phyloP scores from a whole-genome alignment of 352 stramenopile genomes.

The Saprolegnia parasitica region DNA sequence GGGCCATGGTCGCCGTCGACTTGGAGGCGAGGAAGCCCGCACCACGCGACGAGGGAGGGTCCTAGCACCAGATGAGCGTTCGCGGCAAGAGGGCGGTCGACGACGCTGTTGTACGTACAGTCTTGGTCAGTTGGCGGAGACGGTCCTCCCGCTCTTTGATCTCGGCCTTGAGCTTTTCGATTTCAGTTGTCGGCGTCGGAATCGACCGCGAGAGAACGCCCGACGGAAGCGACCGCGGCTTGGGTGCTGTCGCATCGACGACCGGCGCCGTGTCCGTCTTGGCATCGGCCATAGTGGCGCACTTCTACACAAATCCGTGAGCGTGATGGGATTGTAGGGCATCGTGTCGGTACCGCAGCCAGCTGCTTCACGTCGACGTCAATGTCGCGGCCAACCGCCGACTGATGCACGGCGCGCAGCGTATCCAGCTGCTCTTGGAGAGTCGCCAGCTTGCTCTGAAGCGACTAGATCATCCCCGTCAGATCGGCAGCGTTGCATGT shows the following conservation, averaged over 20 bases:
- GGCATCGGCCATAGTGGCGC: not conserved
- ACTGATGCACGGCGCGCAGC: not conserved
- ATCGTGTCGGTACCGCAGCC: not conserved
- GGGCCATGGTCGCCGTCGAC: not conserved
- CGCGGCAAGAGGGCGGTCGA: not conserved
- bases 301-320: not conserved
- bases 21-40: slow-evolving; percentile 1
- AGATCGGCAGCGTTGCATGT: too few relatives aligned
- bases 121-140: not conserved
- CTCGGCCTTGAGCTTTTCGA: not conserved
- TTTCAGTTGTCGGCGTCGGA: not conserved
- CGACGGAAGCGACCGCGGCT: not conserved
- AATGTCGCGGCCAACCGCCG: not conserved
- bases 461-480: not conserved
- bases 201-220: not conserved
- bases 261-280: not conserved
- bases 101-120: not conserved
- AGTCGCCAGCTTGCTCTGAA: not conserved
- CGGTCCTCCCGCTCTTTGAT: not conserved
- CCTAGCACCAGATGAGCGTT: not conserved
- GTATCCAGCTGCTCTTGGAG: not conserved
- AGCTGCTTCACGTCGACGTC: not conserved
- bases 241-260: not conserved
- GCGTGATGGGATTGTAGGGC: not conserved
- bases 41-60: not conserved